Evolutionary conservation across 225 moss, liverwort and hornwort species (phyloP), one percentile per base, ranked within the genome.

Genomic region (Polytrichum commune): DNA sequence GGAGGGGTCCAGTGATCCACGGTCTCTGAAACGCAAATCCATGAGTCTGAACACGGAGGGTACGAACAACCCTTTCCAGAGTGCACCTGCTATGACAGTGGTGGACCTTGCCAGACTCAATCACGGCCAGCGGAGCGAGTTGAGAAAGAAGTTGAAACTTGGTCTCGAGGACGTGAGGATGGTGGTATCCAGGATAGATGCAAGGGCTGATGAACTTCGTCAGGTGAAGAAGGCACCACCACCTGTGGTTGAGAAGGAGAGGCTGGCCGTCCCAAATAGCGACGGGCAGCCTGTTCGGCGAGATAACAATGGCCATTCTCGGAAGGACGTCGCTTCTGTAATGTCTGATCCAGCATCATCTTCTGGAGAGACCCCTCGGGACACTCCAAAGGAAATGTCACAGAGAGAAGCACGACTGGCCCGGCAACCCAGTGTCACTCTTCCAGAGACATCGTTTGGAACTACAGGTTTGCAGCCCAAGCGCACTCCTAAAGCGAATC

Each of bases 1-100:
- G 72, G 88, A 88, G 20, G 82, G 67, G 56, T 63, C 80, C 20
- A 82, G 75, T 22, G 88, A 88, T 13, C 75, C 84, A 5, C 84
- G 88, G 18, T 76, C 77, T 7, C n/a, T 94, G 70, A 98, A 98
- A 67, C 86, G 97, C 32, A 98, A 98, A 85, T 98, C 94, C 6
- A 98, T 98, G 95, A 98, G 94, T 80, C 75, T 98, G 85, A 98
- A 98, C 78, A 86, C 91, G 58, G 95, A 98, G 29, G 91, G 88
- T 19, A 83, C 65, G 22, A 86, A 77, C 30, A 74, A 78, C 13
- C 58, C 69, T 8, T 69, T 22, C 24, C 79, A 66, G 60, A 76
- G 67, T 1, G 7, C 66, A 0, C 68, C 63, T 4, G 54, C 54
- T 2, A 70, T 62, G 72, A 7, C 32, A 3, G 24, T 77, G 1